Percentiles rank a stretch among this genome's conserved stretches.
These are phyloP conservation scores for Phanerochaete sordida DNA, from an alignment of 768 basidiomycete genomes.

Conservation along the genomic window DNA sequence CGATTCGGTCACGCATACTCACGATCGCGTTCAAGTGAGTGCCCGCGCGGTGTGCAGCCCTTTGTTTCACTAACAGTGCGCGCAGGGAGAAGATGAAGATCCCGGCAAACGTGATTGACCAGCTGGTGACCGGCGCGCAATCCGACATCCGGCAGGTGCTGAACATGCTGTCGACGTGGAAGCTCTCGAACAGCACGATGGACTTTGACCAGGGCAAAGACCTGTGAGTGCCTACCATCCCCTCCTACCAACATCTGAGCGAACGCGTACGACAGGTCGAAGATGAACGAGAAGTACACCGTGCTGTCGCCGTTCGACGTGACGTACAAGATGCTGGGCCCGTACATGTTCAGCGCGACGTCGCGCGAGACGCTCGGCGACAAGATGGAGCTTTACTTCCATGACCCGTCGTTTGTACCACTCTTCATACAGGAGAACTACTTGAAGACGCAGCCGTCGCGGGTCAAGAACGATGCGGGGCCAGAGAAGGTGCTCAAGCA, in stretches of 20 bases:
- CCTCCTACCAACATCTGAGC: background rate
- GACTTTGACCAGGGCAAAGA: slow-evolving; percentile 88
- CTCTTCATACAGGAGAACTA: slow-evolving; percentile 99
- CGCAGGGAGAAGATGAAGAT: slow-evolving; percentile 88
- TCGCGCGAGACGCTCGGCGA: slow-evolving; percentile 79
- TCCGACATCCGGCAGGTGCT: slow-evolving; percentile 97
- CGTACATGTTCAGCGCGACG: slow-evolving; percentile 84
- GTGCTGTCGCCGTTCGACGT: slow-evolving; percentile 92
- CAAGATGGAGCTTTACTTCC: slow-evolving; percentile 96
- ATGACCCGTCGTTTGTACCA: slow-evolving; percentile 92
- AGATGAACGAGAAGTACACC: slow-evolving; percentile 89
- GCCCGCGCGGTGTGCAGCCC: background rate
- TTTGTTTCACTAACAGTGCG: background rate
- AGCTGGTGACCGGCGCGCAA: slow-evolving; percentile 83
- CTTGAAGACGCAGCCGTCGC: slow-evolving; percentile 74
- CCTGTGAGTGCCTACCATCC: slow-evolving; percentile 57
- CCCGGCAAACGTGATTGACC: slow-evolving; percentile 88
- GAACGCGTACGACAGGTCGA: slow-evolving; percentile 46
- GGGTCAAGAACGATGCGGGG: slow-evolving; percentile 52
- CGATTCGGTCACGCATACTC: slow-evolving; percentile 84
- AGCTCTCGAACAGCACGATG: slow-evolving; percentile 76
- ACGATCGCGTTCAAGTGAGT: slow-evolving; percentile 87
- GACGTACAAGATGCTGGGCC: slow-evolving; percentile 84
- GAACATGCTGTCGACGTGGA: slow-evolving; percentile 99
- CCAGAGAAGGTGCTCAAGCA: slow-evolving; percentile 66